A percentile compares a stretch with the other conserved stretches of the same genome.
phyloP scores from a whole-genome alignment of 2,329 filamentous ascomycete genomes.

The Penicillium sclerotiorum region DNA sequence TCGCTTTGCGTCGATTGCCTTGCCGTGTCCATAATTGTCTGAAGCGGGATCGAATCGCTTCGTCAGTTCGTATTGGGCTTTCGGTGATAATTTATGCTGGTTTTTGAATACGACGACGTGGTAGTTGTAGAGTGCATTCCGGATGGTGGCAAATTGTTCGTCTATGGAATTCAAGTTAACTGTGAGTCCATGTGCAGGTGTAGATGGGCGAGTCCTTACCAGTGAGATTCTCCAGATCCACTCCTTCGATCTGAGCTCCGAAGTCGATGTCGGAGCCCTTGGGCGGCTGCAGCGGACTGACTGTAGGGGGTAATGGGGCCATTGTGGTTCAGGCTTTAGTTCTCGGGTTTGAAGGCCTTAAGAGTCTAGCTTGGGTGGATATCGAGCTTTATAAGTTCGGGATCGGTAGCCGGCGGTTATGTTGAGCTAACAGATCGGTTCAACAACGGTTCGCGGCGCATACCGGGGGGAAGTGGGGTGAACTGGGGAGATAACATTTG shows the following conservation, averaged over 20 bases:
- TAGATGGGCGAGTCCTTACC: constrained; percentile 48
- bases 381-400: too few relatives aligned
- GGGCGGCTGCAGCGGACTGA: constrained; percentile 28
- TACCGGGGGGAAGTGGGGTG: constrained; percentile 7
- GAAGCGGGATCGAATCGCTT: constrained; percentile 70
- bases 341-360: too few relatives aligned
- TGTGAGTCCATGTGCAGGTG: background rate
- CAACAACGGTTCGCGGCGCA: constrained; percentile 12
- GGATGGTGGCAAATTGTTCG: constrained; percentile 65
- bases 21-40: constrained; percentile 73
- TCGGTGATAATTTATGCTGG: constrained; percentile 65
- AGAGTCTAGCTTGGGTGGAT: too few relatives aligned
- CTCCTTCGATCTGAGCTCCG: constrained; percentile 61
- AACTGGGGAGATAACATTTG: too few relatives aligned
- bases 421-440: too few relatives aligned
- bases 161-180: constrained; percentile 45
- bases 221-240: constrained; percentile 64
- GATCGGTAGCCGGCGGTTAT: too few relatives aligned
- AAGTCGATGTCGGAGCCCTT: constrained; percentile 55
- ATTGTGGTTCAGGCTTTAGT: background rate
- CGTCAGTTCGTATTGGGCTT: constrained; percentile 74
- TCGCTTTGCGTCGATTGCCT: constrained; percentile 68
- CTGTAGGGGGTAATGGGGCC: constrained; percentile 17
- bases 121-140: constrained; percentile 66
- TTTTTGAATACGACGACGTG: constrained; percentile 73